These are phyloP conservation scores for Russula brevipes DNA, from an alignment of 768 basidiomycete species.

Conservation along the genomic window DNA sequence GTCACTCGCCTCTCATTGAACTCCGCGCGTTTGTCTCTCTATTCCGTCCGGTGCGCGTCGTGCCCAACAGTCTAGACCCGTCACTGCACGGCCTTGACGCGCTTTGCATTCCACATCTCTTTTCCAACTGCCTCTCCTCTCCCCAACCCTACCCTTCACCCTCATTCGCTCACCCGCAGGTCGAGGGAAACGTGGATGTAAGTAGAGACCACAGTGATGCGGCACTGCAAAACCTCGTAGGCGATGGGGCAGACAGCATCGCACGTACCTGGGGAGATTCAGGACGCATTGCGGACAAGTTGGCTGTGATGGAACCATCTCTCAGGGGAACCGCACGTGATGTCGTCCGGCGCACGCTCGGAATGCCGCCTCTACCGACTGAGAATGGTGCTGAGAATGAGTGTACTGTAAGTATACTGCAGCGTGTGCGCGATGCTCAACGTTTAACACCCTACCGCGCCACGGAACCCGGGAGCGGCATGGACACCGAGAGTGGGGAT, in stretches of 20 bases:
- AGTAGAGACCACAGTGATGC: constrained; percentile 39
- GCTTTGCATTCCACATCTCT: constrained; percentile 64
- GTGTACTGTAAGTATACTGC: constrained; percentile 8
- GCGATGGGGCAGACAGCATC: constrained; percentile 40
- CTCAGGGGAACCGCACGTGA: constrained; percentile 37
- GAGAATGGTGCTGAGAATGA: background rate
- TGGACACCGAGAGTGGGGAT: constrained; percentile 18
- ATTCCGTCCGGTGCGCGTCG: constrained; percentile 69
- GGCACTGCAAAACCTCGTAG: constrained; percentile 61
- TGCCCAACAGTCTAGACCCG: constrained; percentile 72
- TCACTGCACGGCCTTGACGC: constrained; percentile 59
- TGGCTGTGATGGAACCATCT: constrained; percentile 42
- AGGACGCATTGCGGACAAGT: constrained; percentile 40
- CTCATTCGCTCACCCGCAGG: background rate
- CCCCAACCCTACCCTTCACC: background rate
- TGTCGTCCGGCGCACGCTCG: constrained; percentile 27
- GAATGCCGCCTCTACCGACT: background rate
- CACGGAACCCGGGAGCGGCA: constrained; percentile 3
- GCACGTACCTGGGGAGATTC: constrained; percentile 55
- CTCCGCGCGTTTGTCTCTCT: constrained; percentile 73
- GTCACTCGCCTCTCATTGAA: constrained; percentile 87
- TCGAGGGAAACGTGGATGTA: constrained; percentile 10
- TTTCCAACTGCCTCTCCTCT: constrained; percentile 50
- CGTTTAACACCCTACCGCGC: constrained; percentile 14
- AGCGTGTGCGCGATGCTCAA: constrained; percentile 10